These are phyloP conservation scores for Pholiota molesta DNA, from an alignment of 768 basidiomycete species.

Conservation along the genomic window DNA sequence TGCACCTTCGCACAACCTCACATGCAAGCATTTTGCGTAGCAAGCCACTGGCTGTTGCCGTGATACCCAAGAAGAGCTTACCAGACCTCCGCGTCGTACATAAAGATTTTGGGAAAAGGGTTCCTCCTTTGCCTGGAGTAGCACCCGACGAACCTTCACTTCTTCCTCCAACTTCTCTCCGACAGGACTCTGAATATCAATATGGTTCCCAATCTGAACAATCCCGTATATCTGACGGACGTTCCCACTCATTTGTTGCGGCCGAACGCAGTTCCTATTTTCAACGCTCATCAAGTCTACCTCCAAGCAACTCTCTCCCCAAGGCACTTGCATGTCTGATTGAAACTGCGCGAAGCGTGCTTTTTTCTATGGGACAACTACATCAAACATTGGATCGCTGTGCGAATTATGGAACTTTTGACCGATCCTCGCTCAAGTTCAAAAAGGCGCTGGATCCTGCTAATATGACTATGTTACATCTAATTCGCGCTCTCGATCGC, in stretches of 20 bases:
- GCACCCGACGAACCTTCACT: slow-evolving; percentile 9
- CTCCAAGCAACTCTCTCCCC: slow-evolving; percentile 71
- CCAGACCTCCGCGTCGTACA: slow-evolving; percentile 66
- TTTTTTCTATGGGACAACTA: slow-evolving; percentile 91
- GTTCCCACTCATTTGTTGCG: slow-evolving; percentile 62
- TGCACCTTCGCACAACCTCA: slow-evolving; percentile 50
- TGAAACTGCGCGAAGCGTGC: slow-evolving; percentile 89
- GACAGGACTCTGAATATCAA: slow-evolving; percentile 46
- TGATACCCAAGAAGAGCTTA: slow-evolving; percentile 77
- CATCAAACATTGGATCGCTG: slow-evolving; percentile 90
- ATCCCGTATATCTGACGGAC: slow-evolving; percentile 37
- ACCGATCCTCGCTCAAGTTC: slow-evolving; percentile 79
- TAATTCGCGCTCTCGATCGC: slow-evolving; percentile 88
- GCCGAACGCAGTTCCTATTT: slow-evolving; percentile 92
- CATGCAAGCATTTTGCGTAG: slow-evolving; percentile 34
- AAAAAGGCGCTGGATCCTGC: slow-evolving; percentile 87
- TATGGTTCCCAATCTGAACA: slow-evolving; percentile 28
- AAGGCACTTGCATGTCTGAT: slow-evolving; percentile 68
- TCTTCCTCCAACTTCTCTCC: slow-evolving; percentile 9
- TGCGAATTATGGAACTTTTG: slow-evolving; percentile 79
- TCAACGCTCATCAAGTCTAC: slow-evolving; percentile 82
- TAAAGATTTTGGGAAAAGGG: slow-evolving; percentile 13
- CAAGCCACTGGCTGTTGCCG: slow-evolving; percentile 17
- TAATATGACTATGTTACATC: slow-evolving; percentile 73
- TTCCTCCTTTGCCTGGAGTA: slow-evolving; percentile 8